phyloP scores from a whole-genome alignment of 805 yeast species.

The Metschnikowia bowlesiae region DNA sequence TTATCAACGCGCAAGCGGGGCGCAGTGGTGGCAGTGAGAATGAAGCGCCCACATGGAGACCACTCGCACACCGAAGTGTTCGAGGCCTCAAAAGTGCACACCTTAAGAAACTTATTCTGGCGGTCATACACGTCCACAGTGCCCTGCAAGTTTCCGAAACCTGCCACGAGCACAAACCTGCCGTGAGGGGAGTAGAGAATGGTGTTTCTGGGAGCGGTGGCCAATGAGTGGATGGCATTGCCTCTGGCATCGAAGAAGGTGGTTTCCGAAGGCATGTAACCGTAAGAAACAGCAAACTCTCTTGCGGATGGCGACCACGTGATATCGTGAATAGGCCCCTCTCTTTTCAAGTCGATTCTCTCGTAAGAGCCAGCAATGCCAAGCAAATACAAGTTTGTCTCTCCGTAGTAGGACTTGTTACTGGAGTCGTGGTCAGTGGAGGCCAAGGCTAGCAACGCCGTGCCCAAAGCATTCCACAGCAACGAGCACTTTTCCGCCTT shows the following conservation, averaged over 20 bases:
- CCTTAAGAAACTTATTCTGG: slow-evolving; percentile 73
- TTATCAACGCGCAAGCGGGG: slow-evolving; percentile 97
- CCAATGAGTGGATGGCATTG: slow-evolving; percentile 74
- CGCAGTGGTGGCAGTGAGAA: slow-evolving; percentile 93
- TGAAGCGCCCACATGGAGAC: slow-evolving; percentile 95
- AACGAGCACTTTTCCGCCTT: slow-evolving; percentile 92
- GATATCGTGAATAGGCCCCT: slow-evolving; percentile 96
- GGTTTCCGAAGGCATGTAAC: slow-evolving; percentile 96
- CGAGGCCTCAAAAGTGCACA: slow-evolving; percentile 81
- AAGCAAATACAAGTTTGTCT: slow-evolving; percentile 82
- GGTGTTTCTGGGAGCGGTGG: slow-evolving; percentile 86
- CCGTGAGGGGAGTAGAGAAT: slow-evolving; percentile 93
- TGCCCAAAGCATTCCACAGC: slow-evolving; percentile 92
- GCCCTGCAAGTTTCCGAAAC: slow-evolving; percentile 97
- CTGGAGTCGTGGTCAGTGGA: slow-evolving; percentile 94
- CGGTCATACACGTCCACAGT: slow-evolving; percentile 93
- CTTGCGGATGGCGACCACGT: slow-evolving; percentile 96
- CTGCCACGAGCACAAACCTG: slow-evolving; percentile 85
- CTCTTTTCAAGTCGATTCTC: slow-evolving; percentile 79
- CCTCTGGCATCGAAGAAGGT: slow-evolving; percentile 95
- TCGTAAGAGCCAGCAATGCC: slow-evolving; percentile 93
- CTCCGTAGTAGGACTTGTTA: slow-evolving; percentile 95
- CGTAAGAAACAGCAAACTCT: slow-evolving; percentile 96
- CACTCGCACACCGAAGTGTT: slow-evolving; percentile 96
- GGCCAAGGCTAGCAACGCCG: slow-evolving; percentile 88